Conservation (phyloP, 116 monocot genomes). For the Iris pallida region DNA sequence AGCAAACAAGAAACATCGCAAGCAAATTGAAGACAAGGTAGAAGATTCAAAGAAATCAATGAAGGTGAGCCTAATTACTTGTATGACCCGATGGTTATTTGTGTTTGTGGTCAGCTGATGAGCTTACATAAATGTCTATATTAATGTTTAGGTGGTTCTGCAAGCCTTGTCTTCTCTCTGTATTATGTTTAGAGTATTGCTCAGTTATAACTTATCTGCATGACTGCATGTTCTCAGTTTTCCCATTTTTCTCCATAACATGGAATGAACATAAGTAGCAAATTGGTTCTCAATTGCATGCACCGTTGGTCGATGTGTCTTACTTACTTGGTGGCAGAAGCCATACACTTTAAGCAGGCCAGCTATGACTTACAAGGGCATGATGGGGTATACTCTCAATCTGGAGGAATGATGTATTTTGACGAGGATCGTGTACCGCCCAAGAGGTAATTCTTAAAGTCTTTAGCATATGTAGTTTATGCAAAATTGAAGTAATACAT, state of each 20-base stretch:
- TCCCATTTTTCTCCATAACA: too few species aligned
- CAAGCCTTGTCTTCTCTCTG: too few species aligned
- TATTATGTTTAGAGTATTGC: too few species aligned
- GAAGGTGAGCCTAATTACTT: conserved; percentile 50
- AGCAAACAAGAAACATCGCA: conserved; percentile 66
- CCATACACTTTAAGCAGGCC: conserved; percentile 73
- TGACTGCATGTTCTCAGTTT: too few species aligned
- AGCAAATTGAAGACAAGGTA: conserved; percentile 81
- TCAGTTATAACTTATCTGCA: too few species aligned
- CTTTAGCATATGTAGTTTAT: too few species aligned
- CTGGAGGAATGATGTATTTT: conserved; percentile 84
- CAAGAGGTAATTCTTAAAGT: conserved; percentile 57
- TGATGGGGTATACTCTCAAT: conserved; percentile 72
- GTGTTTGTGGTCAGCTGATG: background rate
- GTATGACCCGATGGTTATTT: background rate
- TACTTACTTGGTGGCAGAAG: conserved; percentile 94
- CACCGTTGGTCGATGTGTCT: conserved; percentile 63
- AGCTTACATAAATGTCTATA: too few species aligned
- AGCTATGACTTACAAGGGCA: conserved; percentile 70
- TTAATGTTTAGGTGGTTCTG: too few species aligned
- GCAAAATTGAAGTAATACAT: background rate
- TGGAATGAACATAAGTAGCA: background rate
- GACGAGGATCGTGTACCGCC: conserved; percentile 83
- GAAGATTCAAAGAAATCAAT: conserved; percentile 87
- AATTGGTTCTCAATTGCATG: conserved; percentile 19